Evolutionary conservation across 805 yeast genomes (phyloP).

Genomic region (Myxozyma vanderwaltii): DNA sequence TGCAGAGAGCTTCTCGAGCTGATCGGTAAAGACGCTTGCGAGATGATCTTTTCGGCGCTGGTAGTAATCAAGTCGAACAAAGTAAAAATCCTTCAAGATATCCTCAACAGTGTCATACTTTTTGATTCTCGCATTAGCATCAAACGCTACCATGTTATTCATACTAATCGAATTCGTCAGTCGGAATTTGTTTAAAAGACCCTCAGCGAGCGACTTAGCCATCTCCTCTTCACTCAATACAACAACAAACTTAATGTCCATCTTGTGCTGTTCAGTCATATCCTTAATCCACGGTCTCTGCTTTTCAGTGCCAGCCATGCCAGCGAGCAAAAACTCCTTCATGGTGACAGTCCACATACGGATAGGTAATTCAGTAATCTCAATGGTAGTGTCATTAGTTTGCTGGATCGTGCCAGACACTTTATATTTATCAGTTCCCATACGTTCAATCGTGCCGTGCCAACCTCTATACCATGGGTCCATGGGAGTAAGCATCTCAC

Average conservation of each 20-base stretch:
- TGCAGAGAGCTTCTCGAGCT: conserved; percentile 68
- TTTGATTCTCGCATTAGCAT: conserved; percentile 81
- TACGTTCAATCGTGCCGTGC: conserved; percentile 76
- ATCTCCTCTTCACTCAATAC: conserved; percentile 77
- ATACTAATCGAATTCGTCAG: conserved; percentile 66
- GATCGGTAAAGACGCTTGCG: conserved; percentile 68
- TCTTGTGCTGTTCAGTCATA: conserved; percentile 90
- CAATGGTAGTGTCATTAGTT: conserved; percentile 74
- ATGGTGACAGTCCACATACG: conserved; percentile 89
- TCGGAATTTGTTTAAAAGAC: conserved; percentile 83
- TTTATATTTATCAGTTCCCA: conserved; percentile 67
- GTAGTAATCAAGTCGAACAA: conserved; percentile 82
- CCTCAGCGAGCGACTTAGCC: conserved; percentile 72
- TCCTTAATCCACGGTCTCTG: conserved; percentile 85
- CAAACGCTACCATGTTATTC: conserved; percentile 94
- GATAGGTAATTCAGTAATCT: conserved; percentile 90
- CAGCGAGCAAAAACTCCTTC: conserved; percentile 79
- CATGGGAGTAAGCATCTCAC: conserved; percentile 63
- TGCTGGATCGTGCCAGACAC: conserved; percentile 81
- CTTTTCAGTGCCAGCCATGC: conserved; percentile 74
- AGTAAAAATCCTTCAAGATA: conserved; percentile 81
- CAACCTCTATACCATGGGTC: conserved; percentile 95
- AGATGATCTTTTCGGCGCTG: conserved; percentile 85
- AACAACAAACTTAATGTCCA: conserved; percentile 70
- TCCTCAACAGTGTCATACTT: conserved; percentile 75